Evolutionary conservation across 495 filamentous ascomycete genomes (phyloP).

Genomic region (Hypoxylon fuscum): DNA sequence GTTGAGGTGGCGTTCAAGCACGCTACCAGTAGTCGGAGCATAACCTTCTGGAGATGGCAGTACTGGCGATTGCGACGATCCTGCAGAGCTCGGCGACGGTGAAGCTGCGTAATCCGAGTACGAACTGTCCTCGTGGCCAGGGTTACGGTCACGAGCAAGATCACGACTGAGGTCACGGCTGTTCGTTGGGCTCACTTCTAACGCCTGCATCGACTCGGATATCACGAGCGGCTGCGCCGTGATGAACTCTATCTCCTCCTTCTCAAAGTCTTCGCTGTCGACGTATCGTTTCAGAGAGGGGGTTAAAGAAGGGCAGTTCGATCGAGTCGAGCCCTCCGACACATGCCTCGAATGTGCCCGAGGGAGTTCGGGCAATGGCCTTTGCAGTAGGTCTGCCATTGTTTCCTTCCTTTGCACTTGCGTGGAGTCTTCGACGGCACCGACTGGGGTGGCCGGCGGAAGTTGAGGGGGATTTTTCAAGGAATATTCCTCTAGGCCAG

Average conservation of each 20-base stretch:
- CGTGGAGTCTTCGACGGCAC: neutral
- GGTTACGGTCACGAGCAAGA: too few relatives aligned
- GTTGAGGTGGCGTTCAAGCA: slow-evolving; percentile 45
- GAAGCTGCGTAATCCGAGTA: slow-evolving; percentile 50
- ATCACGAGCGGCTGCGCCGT: slow-evolving; percentile 42
- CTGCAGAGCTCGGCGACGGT: slow-evolving; percentile 40
- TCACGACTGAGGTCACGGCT: too few relatives aligned
- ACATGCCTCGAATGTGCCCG: slow-evolving; percentile 25
- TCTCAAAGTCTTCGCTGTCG: slow-evolving; percentile 51
- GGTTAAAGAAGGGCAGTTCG: slow-evolving; percentile 49
- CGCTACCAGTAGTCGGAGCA: slow-evolving; percentile 49
- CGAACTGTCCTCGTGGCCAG: slow-evolving; percentile 38
- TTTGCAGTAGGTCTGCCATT: slow-evolving; percentile 42
- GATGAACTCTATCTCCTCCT: slow-evolving; percentile 46
- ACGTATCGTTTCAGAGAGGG: slow-evolving; percentile 51
- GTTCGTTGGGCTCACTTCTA: slow-evolving; percentile 28
- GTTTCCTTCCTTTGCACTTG: slow-evolving; percentile 39
- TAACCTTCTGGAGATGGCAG: slow-evolving; percentile 45
- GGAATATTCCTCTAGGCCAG: slow-evolving; percentile 27
- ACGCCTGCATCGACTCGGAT: slow-evolving; percentile 36
- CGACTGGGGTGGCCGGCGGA: slow-evolving; percentile 13
- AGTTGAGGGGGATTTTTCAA: slow-evolving; percentile 46
- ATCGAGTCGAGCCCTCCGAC: slow-evolving; percentile 37
- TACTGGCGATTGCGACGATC: slow-evolving; percentile 28
- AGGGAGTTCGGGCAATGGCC: slow-evolving; percentile 56